Percentiles rank a stretch among this genome's conserved stretches.
These are phyloP conservation scores for Ceratobasidium sp. DNA, from an alignment of 1,284 basidiomycete species.

Conservation along the genomic window DNA sequence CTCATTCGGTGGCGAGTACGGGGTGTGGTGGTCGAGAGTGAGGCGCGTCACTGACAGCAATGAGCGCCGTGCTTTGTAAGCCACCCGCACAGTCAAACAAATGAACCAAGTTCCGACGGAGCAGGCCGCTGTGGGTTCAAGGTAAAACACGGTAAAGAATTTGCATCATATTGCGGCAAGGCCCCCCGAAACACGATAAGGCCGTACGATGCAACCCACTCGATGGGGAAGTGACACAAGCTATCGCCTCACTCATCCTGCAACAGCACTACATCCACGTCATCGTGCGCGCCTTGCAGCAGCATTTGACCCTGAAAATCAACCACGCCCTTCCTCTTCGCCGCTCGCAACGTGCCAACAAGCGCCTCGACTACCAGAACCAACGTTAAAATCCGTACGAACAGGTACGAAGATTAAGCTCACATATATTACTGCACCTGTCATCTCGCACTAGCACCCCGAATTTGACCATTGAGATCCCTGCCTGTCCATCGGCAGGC, in stretches of 20 bases:
- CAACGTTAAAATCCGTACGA: not conserved
- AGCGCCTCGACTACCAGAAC: constrained; percentile 46
- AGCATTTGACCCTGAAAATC: constrained; percentile 46
- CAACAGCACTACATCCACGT: constrained; percentile 44
- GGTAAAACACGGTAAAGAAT: too few relatives aligned
- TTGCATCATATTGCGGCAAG: too few relatives aligned
- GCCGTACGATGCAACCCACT: too few relatives aligned
- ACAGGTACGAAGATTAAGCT: constrained; percentile 15
- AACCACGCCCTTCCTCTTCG: constrained; percentile 47
- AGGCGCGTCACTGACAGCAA: not conserved
- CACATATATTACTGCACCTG: constrained; percentile 49
- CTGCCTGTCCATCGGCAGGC: constrained; percentile 35
- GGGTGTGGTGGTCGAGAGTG: constrained; percentile 6
- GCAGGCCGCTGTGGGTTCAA: not conserved
- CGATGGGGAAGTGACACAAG: too few relatives aligned
- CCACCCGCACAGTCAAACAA: constrained; percentile 1
- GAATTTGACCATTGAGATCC: constrained; percentile 43
- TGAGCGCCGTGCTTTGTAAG: constrained; percentile 8
- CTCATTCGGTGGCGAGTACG: not conserved
- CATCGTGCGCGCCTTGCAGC: constrained; percentile 49
- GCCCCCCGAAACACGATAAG: too few relatives aligned
- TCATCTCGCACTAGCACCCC: constrained; percentile 48
- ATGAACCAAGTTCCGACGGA: not conserved
- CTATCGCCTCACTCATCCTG: constrained; percentile 11
- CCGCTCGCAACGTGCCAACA: constrained; percentile 47